Base-by-base conservation (phyloP, 1,284 basidiomycete genomes). In the Cystobasidium sp. region DNA sequence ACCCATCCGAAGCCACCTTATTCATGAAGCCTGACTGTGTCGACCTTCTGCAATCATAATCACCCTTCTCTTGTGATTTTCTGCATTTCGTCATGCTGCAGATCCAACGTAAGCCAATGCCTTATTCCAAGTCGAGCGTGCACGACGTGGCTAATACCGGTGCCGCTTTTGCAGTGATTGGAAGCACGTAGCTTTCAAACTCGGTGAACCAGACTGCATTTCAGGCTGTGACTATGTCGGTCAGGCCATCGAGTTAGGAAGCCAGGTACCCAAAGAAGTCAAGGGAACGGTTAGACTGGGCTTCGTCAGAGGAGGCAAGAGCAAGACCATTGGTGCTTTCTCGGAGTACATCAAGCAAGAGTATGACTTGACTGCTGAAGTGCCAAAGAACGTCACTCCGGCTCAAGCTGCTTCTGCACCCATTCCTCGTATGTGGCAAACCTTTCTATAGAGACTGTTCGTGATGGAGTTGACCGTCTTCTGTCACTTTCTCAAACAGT, bases 161-260 rank as follows among this genome's bases (percentile, higher is more conserved):
- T 52, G 4, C 18, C 8, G 64, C 67, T 80, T 79, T 80, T 80
- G 39, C 80, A 78, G 80, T 76, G 82, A 83, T 80, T 81, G 82
- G 82, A 81, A 82, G 78, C 77, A 81, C 63, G 75, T 79, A 43
- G 78, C 79, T 16, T 75, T 67, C 58, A 58, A 51, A 24, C 66
- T 80, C 61, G 75, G 78, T 6, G 72, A 77, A 1, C 78, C 81
- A 9, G 81, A 81, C 53, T 82, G 84, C 8, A 81, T 87, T 7
- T 80, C 87, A 10, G 89, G 89, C 6, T 84, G 82, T 20, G 89
- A 91, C 78, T 85, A 85, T 59, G 85, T 86, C 41, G 89, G 89
- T 12, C 82, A 85, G 3, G 85, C 90, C 24, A 85, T 85, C 24
- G 83, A 84, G 62, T 80, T 89, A 47, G 88, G 88, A 6, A 83